Evolutionary conservation across 2,329 filamentous ascomycete species (phyloP).

Genomic region (Xylaria sp.): DNA sequence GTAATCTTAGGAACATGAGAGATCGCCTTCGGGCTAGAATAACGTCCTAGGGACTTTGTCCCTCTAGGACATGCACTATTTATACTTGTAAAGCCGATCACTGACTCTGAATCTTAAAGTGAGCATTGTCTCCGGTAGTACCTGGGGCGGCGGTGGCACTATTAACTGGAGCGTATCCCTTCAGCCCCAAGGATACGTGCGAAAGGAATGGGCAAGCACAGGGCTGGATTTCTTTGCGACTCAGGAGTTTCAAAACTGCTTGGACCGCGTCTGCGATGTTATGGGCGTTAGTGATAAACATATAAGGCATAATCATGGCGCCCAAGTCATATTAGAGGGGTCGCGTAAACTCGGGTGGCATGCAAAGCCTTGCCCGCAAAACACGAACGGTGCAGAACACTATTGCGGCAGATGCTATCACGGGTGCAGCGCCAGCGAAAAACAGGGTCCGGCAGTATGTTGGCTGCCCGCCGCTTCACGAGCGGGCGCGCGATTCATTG

Average conservation of each 20-base stretch:
- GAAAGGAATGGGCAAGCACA: conserved; percentile 72
- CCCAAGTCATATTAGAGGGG: conserved; percentile 71
- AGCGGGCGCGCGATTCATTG: conserved; percentile 74
- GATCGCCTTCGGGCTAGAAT: not conserved
- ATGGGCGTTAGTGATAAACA: conserved; percentile 52
- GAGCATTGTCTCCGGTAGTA: conserved; percentile 67
- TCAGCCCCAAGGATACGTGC: conserved; percentile 70
- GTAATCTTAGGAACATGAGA: not conserved
- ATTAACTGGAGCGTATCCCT: conserved; percentile 71
- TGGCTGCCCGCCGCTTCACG: conserved; percentile 75
- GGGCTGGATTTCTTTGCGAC: conserved; percentile 74
- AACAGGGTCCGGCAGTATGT: conserved; percentile 75
- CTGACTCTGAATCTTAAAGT: conserved; percentile 43
- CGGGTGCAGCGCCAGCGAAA: conserved; percentile 64
- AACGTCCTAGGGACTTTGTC: not conserved
- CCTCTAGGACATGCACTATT: not conserved
- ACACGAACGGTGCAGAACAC: conserved; percentile 72
- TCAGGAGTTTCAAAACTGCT: conserved; percentile 69
- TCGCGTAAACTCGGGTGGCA: conserved; percentile 72
- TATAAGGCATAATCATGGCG: conserved; percentile 71
- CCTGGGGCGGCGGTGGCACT: conserved; percentile 78
- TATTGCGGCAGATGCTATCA: conserved; percentile 63
- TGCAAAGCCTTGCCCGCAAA: conserved; percentile 73
- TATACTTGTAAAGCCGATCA: not conserved
- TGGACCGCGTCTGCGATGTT: conserved; percentile 59